Percentiles rank a stretch among this genome's conserved stretches.
phyloP scores from a whole-genome alignment of 495 filamentous ascomycete genomes.

The Haplographium delicatum region DNA sequence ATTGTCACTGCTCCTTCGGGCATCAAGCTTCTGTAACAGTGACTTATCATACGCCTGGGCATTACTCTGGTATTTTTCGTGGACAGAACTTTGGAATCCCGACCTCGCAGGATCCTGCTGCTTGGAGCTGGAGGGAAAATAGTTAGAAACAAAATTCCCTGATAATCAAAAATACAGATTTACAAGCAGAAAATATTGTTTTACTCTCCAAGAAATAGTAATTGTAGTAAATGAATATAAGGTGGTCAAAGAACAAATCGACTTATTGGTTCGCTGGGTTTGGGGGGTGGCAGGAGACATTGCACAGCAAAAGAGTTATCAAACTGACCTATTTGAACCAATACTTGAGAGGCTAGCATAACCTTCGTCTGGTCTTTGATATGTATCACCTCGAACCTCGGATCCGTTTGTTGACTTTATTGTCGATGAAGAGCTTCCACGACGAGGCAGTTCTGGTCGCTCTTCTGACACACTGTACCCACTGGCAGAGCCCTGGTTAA shows the following conservation, averaged over 20 bases:
- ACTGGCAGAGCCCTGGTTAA: slow-evolving; percentile 20
- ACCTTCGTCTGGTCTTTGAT: slow-evolving; percentile 40
- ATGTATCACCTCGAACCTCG: slow-evolving; percentile 25
- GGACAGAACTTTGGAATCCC: slow-evolving; percentile 35
- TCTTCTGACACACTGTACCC: slow-evolving; percentile 22
- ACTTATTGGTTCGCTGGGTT: too few relatives aligned
- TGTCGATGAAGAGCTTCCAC: slow-evolving; percentile 32
- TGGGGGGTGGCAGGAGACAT: too few relatives aligned
- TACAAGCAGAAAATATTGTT: too few relatives aligned
- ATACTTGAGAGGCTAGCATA: slow-evolving; percentile 46
- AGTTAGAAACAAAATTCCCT: not conserved
- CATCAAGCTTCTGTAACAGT: slow-evolving; percentile 69
- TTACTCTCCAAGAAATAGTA: too few relatives aligned
- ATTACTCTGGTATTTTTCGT: slow-evolving; percentile 49
- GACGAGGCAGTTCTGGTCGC: slow-evolving; percentile 27
- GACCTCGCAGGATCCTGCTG: slow-evolving; percentile 22
- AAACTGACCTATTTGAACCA: slow-evolving; percentile 31
- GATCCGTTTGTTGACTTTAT: slow-evolving; percentile 28
- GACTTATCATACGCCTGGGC: slow-evolving; percentile 75
- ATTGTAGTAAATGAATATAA: not conserved
- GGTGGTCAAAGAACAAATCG: too few relatives aligned
- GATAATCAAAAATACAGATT: too few relatives aligned
- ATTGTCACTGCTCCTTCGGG: slow-evolving; percentile 51
- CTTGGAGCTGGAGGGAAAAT: slow-evolving; percentile 19
- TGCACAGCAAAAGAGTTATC: slow-evolving; percentile 1